Base-by-base conservation (phyloP, 495 filamentous ascomycete species). In the Tuber magnatum region DNA sequence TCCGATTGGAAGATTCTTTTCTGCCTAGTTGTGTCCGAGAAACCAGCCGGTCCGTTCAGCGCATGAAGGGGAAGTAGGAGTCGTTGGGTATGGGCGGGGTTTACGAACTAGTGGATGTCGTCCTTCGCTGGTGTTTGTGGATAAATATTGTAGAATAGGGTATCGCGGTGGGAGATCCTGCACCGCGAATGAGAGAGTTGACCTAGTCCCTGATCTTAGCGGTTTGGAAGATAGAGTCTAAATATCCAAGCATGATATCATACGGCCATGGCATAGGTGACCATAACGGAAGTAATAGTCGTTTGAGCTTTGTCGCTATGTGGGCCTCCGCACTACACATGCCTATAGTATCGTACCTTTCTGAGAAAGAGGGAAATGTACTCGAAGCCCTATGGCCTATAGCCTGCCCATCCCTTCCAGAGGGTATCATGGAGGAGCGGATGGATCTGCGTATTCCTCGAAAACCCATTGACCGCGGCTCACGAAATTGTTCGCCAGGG, bases 31-130 rank as follows among this genome's bases (percentile, higher is more conserved):
- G 86, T 98, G 94, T 12, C 94, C 94, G 82, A 95, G 89, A 84
- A 88, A 97, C 93, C 93, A 88, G 97, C 93, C 93, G 97, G 84
- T 97, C 94, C 80, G 97, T 97, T 69, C 83, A 86, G 38, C 94
- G 89, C 28, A 87, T 93, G 80, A 93, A 90, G 0, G 94, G 94
- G 85, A 97, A 97, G 78, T 88, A 88, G 18, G 86, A 85, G 82
- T 97, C 94, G 42, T 85, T 78, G 7, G 86, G 73, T 20, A 24
- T 20, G 3, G 70, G 28, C 24, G 3, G 70, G 28, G 46, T 24
- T 24, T 48, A 16, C 46, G 5, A 24, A 18, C 22, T 51, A 6
- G 39, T 40, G 22, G 28, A 9, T n/a, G 7, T 7, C 10, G 8
- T 43, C 91, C 88, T 41, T 93, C 89, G 39, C 65, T 39, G 75